Conservation (phyloP, 441 rosid species). For the Pelargonium citronellum region DNA sequence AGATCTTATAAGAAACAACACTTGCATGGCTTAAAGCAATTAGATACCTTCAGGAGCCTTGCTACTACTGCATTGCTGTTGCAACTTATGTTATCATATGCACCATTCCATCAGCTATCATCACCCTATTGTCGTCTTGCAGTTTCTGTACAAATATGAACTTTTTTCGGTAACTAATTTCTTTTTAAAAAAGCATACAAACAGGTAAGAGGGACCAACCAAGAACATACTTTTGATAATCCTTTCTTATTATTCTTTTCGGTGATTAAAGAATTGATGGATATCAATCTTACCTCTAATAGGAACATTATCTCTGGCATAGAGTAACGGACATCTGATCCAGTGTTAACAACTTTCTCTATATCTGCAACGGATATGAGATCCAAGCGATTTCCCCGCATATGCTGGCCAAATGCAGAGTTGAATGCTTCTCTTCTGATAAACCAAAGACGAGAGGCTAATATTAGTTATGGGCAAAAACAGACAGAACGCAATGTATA, state of each 20-base stretch:
- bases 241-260: not conserved
- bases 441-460: constrained; percentile 6
- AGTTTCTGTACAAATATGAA: constrained; percentile 53
- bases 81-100: constrained; percentile 44
- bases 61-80: not conserved
- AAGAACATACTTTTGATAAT: not conserved
- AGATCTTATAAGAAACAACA: too few species aligned
- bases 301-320: constrained; percentile 57
- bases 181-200: not conserved
- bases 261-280: not conserved
- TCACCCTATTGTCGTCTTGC: constrained; percentile 85
- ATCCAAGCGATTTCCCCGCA: constrained; percentile 65
- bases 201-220: too few species aligned
- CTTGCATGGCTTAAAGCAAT: too few species aligned
- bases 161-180: not conserved
- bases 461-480: not conserved
- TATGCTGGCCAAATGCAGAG: constrained; percentile 65
- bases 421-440: constrained; percentile 70
- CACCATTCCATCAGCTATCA: constrained; percentile 72
- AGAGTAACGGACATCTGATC: constrained; percentile 43
- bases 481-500: not conserved
- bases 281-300: constrained; percentile 49
- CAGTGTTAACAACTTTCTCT: constrained; percentile 55
- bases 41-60: not conserved
- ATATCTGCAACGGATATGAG: constrained; percentile 61